Base-by-base conservation (phyloP, 768 basidiomycete species). In the Leccinellum rugosiceps region DNA sequence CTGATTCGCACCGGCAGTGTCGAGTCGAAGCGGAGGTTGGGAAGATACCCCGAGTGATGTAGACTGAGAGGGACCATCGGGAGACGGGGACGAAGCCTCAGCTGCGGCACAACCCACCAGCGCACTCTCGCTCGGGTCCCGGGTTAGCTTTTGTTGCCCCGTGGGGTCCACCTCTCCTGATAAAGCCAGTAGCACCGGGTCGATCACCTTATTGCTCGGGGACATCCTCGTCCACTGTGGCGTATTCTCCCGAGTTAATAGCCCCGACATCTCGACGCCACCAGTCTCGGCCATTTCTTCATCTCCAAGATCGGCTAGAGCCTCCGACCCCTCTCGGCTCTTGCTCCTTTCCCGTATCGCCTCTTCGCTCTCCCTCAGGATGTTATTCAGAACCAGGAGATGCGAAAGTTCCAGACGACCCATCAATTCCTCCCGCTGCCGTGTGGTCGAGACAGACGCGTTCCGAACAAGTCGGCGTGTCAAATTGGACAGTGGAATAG, bases 321-420 rank as follows among this genome's bases (percentile, higher is more conserved):
- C 35, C 32, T 30, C 43, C 1, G 59, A 63, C 5, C 21, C 51
- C 25, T 61, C 65, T 34, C 58, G 58, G 9, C 63, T 59, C 26
- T 47, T 46, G n/a, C 58, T 49, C 50, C 21, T 34, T 17, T 48
- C 46, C 28, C 19, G 35, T 43, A 21, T 58, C 43, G 56, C 62
- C 43, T 73, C 70, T 28, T 68, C 74, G 3, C 55, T 63, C 3
- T 71, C 72, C 26, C 72, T 63, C 28, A 78, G 45, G 6, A 80
- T 64, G 17, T 59, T 53, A 34, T 80, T 76, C 41, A 81, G 58
- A 13, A 68, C 74, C 38, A 62, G 45, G 3, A 81, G 59, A 46
- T 72, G 72, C 0, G 61, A 51, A 1, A 52, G 52, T 23, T 70
- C 73, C 38, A 81, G 55, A n/a, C 48, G 50, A 26, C 50, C 53